Conservation (phyloP, 495 filamentous ascomycete species). For the Penicillium fimorum region DNA sequence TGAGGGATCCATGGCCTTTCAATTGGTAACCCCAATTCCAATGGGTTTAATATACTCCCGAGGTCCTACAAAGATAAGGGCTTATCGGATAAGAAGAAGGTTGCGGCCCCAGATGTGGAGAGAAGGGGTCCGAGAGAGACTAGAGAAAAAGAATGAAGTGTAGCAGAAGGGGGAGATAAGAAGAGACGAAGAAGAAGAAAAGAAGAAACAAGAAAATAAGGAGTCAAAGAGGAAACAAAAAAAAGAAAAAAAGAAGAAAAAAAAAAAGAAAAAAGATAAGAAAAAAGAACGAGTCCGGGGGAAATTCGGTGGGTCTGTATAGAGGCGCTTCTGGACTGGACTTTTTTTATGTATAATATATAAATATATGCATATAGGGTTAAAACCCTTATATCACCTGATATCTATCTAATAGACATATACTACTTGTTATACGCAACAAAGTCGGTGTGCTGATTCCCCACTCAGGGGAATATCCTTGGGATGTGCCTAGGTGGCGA, state of each 20-base stretch:
- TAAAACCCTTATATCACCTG: no score
- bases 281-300: conserved; percentile 16
- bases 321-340: no score
- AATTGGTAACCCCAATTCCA: not conserved
- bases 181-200: not conserved
- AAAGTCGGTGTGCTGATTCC: conserved; percentile 17
- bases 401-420: no score
- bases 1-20: conserved; percentile 27
- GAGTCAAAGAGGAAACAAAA: no score
- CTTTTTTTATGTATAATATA: no score
- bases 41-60: not conserved
- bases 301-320: not conserved
- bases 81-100: conserved; percentile 22
- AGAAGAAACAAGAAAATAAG: no score
- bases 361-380: no score
- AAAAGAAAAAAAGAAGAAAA: not conserved
- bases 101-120: conserved; percentile 1
- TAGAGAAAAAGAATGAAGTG: not conserved
- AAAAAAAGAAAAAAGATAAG: not conserved
- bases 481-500: not conserved
- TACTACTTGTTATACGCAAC: no score
- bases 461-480: no score
- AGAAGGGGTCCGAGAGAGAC: conserved; percentile 1
- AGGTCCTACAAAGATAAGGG: conserved; percentile 15
- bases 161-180: not conserved